Evolutionary conservation across 2,329 filamentous ascomycete genomes (phyloP).

Genomic region (Aaosphaeria pasadenensis): DNA sequence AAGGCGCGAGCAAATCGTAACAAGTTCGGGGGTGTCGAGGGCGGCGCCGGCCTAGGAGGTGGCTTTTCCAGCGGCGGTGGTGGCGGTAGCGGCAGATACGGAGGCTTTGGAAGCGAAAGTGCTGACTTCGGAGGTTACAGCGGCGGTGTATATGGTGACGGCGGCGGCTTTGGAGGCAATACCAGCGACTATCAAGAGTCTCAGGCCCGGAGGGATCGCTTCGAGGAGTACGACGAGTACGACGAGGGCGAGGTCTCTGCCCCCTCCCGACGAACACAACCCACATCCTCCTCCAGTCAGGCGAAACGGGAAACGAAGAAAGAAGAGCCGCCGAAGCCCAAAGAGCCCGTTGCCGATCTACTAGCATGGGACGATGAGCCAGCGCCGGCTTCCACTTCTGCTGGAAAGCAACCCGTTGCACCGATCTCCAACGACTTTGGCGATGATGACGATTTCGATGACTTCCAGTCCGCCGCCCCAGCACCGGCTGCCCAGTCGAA

Average conservation of each 20-base stretch:
- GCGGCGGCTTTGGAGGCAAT: constrained; percentile 86
- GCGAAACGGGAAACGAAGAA: constrained; percentile 56
- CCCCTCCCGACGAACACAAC: constrained; percentile 53
- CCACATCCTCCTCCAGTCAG: constrained; percentile 29
- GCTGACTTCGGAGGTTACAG: constrained; percentile 65
- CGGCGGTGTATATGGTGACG: constrained; percentile 86
- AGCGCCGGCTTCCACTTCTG: constrained; percentile 46
- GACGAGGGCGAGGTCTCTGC: constrained; percentile 67
- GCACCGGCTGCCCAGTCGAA: constrained; percentile 40
- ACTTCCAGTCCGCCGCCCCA: constrained; percentile 81
- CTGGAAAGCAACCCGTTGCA: constrained; percentile 42
- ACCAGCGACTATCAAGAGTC: constrained; percentile 63
- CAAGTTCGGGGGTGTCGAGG: constrained; percentile 94
- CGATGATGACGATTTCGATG: constrained; percentile 91
- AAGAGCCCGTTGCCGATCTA: constrained; percentile 80
- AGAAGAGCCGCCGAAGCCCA: constrained; percentile 70
- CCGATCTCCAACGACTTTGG: constrained; percentile 44
- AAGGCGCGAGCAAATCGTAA: constrained; percentile 87
- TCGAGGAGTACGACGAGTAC: constrained; percentile 96
- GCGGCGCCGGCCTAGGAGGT: constrained; percentile 62
- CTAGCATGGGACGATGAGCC: constrained; percentile 86
- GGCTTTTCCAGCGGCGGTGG: constrained; percentile 52
- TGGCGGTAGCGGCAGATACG: constrained; percentile 66
- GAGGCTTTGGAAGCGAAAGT: constrained; percentile 85
- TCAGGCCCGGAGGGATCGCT: constrained; percentile 66